These are phyloP conservation scores for Crithidia thermophila DNA, from an alignment of 208 protist species.

Conservation along the genomic window DNA sequence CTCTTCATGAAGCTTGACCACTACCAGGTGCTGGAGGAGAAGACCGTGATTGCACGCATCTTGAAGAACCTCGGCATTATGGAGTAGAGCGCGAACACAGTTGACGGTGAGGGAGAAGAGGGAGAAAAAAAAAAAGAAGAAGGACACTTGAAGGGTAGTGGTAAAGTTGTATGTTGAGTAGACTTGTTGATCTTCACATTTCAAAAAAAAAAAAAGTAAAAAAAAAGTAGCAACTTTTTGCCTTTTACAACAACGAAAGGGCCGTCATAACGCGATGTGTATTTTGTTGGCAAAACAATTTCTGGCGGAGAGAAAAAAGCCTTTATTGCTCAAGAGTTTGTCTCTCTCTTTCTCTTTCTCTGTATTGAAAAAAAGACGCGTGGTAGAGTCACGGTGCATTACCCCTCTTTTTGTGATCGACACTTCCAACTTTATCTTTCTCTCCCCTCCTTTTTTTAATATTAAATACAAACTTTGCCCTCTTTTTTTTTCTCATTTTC, in stretches of 20 bases:
- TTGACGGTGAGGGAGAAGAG: neutral
- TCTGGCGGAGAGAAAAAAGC: neutral
- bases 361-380: neutral
- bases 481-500: conserved; percentile 5
- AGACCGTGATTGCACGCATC: conserved; percentile 70
- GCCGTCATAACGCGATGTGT: too few relatives aligned
- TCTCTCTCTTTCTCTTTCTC: neutral
- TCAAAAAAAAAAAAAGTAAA: neutral
- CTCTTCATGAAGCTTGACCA: conserved; percentile 70
- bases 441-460: neutral
- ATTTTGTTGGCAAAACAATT: too few relatives aligned
- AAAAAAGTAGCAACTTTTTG: too few relatives aligned
- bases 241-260: too few relatives aligned
- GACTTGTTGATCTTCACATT: neutral
- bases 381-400: neutral
- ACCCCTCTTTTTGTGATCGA: neutral
- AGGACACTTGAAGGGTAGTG: too few relatives aligned
- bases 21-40: conserved; percentile 81
- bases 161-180: too few relatives aligned
- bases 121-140: neutral
- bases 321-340: neutral
- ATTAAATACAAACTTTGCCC: neutral
- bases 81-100: conserved; percentile 15
- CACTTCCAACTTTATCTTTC: neutral
- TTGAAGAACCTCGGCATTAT: conserved; percentile 84